Conservation (phyloP, 176 grass and related monocot genomes). For the Puya raimondii region DNA sequence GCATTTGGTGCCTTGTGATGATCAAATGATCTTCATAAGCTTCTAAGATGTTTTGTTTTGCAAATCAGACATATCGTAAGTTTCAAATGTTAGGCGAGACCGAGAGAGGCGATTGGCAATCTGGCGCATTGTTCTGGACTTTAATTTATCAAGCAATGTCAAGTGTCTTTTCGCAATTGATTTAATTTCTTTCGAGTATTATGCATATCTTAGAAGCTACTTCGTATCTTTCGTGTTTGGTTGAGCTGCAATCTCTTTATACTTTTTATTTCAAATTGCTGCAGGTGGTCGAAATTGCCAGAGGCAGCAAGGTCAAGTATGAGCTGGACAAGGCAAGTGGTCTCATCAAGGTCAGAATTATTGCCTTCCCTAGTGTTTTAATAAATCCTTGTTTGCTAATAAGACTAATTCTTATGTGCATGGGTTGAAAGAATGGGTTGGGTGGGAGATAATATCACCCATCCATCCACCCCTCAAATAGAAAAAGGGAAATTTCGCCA, state of each 20-base stretch:
- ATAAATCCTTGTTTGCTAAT: background rate
- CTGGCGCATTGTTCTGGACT: no score
- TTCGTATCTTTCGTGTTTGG: background rate
- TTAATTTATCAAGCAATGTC: no score
- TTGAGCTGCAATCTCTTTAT: background rate
- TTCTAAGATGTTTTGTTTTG: background rate
- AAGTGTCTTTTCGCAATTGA: no score
- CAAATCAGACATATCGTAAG: background rate
- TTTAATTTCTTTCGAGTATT: no score
- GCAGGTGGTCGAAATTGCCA: slow-evolving; percentile 90
- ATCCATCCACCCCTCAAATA: no score
- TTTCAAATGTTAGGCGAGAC: no score
- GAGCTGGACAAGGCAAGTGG: slow-evolving; percentile 78
- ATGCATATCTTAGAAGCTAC: background rate
- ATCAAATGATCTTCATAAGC: background rate
- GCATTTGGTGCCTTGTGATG: background rate
- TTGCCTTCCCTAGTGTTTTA: background rate
- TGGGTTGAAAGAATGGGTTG: background rate
- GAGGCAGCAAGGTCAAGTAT: slow-evolving; percentile 95
- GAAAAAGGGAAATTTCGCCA: no score
- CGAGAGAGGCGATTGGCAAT: no score
- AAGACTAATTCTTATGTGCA: background rate
- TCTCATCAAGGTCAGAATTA: slow-evolving; percentile 70
- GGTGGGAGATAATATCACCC: background rate
- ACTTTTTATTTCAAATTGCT: slow-evolving; percentile 17